phyloP scores from a whole-genome alignment of 2,329 filamentous ascomycete genomes.

The Aschersonia sp. region DNA sequence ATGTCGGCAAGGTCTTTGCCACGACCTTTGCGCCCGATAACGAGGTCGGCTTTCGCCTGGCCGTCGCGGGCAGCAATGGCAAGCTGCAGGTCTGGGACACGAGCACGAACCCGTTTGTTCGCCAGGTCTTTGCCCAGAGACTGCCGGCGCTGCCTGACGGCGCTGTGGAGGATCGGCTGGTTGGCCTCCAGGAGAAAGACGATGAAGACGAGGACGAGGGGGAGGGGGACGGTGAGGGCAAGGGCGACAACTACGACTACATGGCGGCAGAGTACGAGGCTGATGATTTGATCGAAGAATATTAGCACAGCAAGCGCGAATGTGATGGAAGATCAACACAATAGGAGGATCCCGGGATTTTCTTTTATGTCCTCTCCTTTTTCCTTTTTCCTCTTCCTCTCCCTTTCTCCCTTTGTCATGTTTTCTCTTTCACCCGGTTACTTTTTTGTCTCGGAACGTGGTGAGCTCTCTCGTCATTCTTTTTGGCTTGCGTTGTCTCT shows the following conservation, averaged over 20 bases:
- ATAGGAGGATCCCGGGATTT: no score
- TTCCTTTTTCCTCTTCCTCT: no score
- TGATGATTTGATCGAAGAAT: no score
- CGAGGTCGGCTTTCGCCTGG: conserved; percentile 81
- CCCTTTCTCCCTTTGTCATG: no score
- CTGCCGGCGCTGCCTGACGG: conserved; percentile 38
- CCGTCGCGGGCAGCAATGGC: conserved; percentile 90
- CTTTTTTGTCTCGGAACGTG: no score
- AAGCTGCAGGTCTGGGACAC: conserved; percentile 93
- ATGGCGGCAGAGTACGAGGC: conserved; percentile 11
- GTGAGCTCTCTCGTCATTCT: no score
- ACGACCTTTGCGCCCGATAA: conserved; percentile 79
- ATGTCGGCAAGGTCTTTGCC: conserved; percentile 89
- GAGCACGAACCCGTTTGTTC: conserved; percentile 76
- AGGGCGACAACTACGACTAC: conserved; percentile 8
- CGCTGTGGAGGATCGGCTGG: conserved; percentile 58
- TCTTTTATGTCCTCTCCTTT: no score
- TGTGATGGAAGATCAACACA: no score
- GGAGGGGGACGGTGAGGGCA: conserved; percentile 33
- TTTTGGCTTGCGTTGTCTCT: no score
- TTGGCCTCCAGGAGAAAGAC: conserved; percentile 55
- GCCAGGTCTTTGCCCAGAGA: conserved; percentile 65
- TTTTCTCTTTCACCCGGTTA: no score
- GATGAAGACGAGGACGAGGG: conserved; percentile 32
- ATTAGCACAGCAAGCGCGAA: no score